Base-by-base conservation (phyloP, 352 stramenopile genomes). In the Phytophthora brassicae region DNA sequence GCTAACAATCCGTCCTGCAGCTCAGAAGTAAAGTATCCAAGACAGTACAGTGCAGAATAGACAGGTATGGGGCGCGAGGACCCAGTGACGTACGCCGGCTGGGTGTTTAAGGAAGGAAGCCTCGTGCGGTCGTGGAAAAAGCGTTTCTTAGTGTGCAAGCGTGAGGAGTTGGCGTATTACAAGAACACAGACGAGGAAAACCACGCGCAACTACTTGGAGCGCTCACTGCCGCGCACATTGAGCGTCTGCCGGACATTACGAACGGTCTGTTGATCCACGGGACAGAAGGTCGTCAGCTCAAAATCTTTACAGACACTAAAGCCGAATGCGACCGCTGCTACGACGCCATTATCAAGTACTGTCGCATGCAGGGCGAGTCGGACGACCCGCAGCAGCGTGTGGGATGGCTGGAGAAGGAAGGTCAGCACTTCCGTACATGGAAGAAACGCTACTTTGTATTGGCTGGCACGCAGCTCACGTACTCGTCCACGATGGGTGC, bases 71-170 rank as follows among this genome's bases (percentile, higher is more conserved):
- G 44, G 38, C 57, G 58, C 35, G 64, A 78, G 56, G 74, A 79
- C 50, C 59, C 64, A 1, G 83, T 89, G 62, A 89, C 83, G 59
- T 90, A 86, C 60, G 79, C 81, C 28, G 84, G 81, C 31, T 91
- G 81, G 81, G 75, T 86, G 28, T 90, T 87, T 66, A 91, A 93
- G 61, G 79, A 90, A 60, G 84, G 84, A 39, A 89, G 78, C 48
- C 74, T 93, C 38, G 72, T 90, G 44, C 86, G 88, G 60, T 90
- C 75, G 31, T 94, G 85, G 85, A 92, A 91, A 70, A 92, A 94
- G 66, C 82, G 85, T 12, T 91, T 92, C 62, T 71, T 94, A 2
- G 82, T 94, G 19, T 84, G 85, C 62, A 89, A 94, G 56, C 71
- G 78, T 23, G 70, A 68, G 20, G 77, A 94, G 58, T 51, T 92